These are phyloP conservation scores for Curvularia spicifera DNA, from an alignment of 2,329 filamentous ascomycete species.

Conservation along the genomic window DNA sequence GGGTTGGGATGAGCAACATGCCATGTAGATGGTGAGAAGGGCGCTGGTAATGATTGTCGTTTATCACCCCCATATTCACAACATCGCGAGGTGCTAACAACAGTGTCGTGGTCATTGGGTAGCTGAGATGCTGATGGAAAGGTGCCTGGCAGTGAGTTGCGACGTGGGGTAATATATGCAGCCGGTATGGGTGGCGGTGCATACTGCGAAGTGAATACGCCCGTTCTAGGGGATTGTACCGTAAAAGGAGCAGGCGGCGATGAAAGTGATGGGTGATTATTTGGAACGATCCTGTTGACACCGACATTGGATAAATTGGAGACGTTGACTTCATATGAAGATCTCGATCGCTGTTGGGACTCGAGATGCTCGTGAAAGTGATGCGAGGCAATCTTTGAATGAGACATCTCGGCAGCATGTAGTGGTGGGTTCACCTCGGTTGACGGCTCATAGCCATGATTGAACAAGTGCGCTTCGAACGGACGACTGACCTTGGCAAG, in stretches of 20 bases:
- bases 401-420: conserved; percentile 20
- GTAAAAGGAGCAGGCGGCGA: background rate
- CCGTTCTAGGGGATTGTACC: conserved; percentile 1
- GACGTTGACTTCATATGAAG: no score
- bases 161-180: conserved; percentile 24
- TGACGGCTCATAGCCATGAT: conserved; percentile 28
- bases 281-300: background rate
- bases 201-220: conserved; percentile 39
- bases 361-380: background rate
- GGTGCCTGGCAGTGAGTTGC: conserved; percentile 20
- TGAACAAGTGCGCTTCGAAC: conserved; percentile 48
- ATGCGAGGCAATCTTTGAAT: background rate
- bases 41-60: conserved; percentile 35
- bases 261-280: background rate
- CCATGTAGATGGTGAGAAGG: conserved; percentile 43
- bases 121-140: conserved; percentile 25
- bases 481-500: conserved; percentile 44
- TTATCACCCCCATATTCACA: conserved; percentile 23
- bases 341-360: background rate
- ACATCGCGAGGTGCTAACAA: conserved; percentile 30
- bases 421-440: conserved; percentile 22
- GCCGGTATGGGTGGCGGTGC: conserved; percentile 39
- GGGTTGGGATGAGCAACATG: conserved; percentile 40
- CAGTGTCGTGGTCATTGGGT: conserved; percentile 16
- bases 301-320: background rate